Base-by-base conservation (phyloP, 2,329 filamentous ascomycete species). In the Hysterium pulicare region DNA sequence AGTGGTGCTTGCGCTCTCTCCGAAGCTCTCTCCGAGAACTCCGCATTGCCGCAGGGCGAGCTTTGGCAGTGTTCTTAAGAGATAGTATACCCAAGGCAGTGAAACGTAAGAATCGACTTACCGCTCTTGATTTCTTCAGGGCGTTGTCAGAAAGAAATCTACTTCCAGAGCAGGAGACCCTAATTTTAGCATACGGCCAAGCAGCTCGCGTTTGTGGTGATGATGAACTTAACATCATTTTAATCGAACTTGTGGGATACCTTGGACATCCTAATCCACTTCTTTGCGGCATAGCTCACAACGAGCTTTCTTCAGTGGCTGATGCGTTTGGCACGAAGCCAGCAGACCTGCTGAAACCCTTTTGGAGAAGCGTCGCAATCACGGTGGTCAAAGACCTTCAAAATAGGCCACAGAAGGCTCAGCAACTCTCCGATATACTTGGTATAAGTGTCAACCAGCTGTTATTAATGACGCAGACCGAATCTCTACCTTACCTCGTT, bases 401-500 rank as follows among this genome's bases (percentile, higher is more conserved):
- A 17, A 76, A 79, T 36, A 81, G 85, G 35, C 91, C 93, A n/a
- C 87, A 93, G 55, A 86, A 90, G 58, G 84, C 83, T 35, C 82
- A 87, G 42, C 77, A 86, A 33, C 76, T 97, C 37, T 88, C 90
- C 19, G 89, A 95, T 50, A 69, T 97, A 22, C 74, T 96, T 28
- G 82, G 84, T 39, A 84, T 89, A 58, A 84, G 81, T 30, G 78
- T 94, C 7, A 76, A 82, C 33, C 82, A 87, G 40, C 82, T 97
- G 33, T 74, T 96, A 8, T 68, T 85, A 11, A 68, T 84, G 15
- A 87, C 91, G 7, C 90, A 96, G 62, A 76, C 81, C 11, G 81
- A 93, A 54, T 90, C 90, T 6, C 67, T 98, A 7, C 93, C 94
- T 1, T 90, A 87, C 69, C 76, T 98, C 15, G 87, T 98, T 2